phyloP scores from a whole-genome alignment of 1,284 basidiomycete genomes.

The Limonomyces culmigenus region DNA sequence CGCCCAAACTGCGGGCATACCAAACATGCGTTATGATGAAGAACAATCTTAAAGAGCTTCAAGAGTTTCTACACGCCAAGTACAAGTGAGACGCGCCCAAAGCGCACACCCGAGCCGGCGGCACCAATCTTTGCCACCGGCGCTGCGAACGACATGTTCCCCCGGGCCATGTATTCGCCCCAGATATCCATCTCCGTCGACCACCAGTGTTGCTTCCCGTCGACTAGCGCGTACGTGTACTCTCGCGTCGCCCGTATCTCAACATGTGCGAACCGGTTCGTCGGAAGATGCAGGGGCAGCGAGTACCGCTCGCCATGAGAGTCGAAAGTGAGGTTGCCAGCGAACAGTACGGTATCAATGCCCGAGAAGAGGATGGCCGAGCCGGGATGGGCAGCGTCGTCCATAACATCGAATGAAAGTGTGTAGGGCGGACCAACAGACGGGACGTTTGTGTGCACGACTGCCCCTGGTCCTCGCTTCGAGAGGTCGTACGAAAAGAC shows the following conservation, averaged over 20 bases:
- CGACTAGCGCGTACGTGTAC: slow-evolving; percentile 18
- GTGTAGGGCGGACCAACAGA: slow-evolving; percentile 29
- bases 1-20: no score
- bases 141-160: slow-evolving; percentile 30
- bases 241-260: slow-evolving; percentile 20
- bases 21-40: no score
- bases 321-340: slow-evolving; percentile 21
- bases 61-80: no score
- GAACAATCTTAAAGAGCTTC: no score
- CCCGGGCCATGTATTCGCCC: slow-evolving; percentile 19
- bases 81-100: no score
- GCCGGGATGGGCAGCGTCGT: no score
- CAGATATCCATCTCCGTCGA: slow-evolving; percentile 20
- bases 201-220: slow-evolving; percentile 15
- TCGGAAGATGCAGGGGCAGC: slow-evolving; percentile 15
- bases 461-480: no score
- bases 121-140: slow-evolving; percentile 19
- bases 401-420: slow-evolving; percentile 19
- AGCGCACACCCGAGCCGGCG: no score
- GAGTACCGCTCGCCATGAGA: slow-evolving; percentile 20
- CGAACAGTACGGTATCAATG: slow-evolving; percentile 18
- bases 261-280: slow-evolving; percentile 15
- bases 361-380: slow-evolving; percentile 18
- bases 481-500: slow-evolving; percentile 11
- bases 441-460: slow-evolving; percentile 13